These are phyloP conservation scores for Colletotrichum sp. DNA, from an alignment of 2,329 filamentous ascomycete genomes.

Conservation along the genomic window DNA sequence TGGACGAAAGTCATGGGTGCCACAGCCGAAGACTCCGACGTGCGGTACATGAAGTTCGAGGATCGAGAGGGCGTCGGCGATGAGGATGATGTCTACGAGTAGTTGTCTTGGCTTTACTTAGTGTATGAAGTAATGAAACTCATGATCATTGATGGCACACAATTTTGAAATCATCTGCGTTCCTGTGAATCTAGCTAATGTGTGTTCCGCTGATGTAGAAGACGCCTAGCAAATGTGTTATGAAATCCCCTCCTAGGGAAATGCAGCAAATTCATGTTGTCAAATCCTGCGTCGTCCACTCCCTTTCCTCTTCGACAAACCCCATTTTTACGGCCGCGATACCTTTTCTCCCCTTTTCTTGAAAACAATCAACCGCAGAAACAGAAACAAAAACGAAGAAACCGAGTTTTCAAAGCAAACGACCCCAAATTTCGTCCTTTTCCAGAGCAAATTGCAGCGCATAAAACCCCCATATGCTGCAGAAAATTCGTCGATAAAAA, in stretches of 20 bases:
- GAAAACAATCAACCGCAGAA: neutral
- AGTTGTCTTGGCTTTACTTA: constrained; percentile 16
- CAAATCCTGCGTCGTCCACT: neutral
- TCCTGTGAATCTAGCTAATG: constrained; percentile 18
- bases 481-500: neutral
- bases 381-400: neutral
- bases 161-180: neutral
- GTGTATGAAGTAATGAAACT: constrained; percentile 23
- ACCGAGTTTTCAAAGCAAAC: neutral
- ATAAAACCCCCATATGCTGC: neutral
- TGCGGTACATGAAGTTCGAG: constrained; percentile 77
- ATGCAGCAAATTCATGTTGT: neutral
- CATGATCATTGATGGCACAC: neutral
- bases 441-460: neutral
- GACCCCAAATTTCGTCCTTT: neutral
- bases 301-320: neutral
- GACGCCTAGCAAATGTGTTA: neutral
- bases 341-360: neutral
- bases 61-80: constrained; percentile 69
- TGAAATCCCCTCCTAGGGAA: neutral
- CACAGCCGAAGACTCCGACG: constrained; percentile 42
- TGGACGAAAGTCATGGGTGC: constrained; percentile 70
- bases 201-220: neutral
- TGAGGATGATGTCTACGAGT: constrained; percentile 57
- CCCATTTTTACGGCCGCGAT: neutral